phyloP scores from a whole-genome alignment of 352 stramenopile species.

The Globisporangium alternatum region DNA sequence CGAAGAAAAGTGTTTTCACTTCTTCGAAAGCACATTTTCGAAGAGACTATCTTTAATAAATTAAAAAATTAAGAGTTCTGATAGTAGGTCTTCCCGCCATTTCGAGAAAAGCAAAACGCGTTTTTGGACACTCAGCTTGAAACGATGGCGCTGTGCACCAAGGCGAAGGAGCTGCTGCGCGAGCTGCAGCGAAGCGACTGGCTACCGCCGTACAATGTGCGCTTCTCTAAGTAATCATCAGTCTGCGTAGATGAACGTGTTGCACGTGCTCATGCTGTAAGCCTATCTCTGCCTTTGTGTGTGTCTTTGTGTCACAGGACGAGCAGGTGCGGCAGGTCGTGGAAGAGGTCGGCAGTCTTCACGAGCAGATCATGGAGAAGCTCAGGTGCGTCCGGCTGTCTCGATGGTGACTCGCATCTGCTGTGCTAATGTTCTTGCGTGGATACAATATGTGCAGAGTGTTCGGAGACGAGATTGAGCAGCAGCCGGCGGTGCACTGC shows the following conservation, averaged over 20 bases:
- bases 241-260: neutral
- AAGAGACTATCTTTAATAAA: too few species aligned
- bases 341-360: constrained; percentile 63
- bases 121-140: too few species aligned
- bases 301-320: constrained; percentile 35
- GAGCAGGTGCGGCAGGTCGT: constrained; percentile 79
- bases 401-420: neutral
- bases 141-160: constrained; percentile 67
- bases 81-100: too few species aligned
- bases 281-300: neutral
- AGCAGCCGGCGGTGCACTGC: constrained; percentile 64
- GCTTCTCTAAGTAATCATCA: constrained; percentile 3
- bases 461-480: constrained; percentile 59
- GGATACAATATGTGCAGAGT: constrained; percentile 26
- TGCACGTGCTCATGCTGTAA: neutral
- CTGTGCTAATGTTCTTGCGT: neutral
- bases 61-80: too few species aligned
- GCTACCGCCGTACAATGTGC: constrained; percentile 90
- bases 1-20: too few species aligned
- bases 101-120: too few species aligned
- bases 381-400: constrained; percentile 35
- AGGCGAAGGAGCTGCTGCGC: constrained; percentile 82
- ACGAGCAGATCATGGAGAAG: constrained; percentile 76
- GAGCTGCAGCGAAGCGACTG: constrained; percentile 91
- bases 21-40: too few species aligned